Conservation (phyloP, 805 yeast species). For the Babjeviella inositovora region DNA sequence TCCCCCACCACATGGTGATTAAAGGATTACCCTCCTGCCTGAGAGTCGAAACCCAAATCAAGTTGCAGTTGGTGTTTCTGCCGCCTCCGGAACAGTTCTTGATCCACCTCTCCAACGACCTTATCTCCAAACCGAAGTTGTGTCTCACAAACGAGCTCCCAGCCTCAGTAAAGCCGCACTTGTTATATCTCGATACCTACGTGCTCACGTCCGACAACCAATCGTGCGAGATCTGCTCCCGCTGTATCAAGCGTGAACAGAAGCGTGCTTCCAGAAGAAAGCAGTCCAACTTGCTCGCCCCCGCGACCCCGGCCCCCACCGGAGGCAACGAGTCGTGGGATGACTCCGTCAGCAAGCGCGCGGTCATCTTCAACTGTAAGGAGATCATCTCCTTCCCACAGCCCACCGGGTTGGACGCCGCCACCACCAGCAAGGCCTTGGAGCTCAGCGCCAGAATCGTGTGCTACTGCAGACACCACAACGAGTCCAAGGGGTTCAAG, state of each 20-base stretch:
- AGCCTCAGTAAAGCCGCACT: constrained; percentile 28
- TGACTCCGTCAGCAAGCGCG: constrained; percentile 58
- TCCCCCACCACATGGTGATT: constrained; percentile 35
- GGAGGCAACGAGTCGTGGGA: constrained; percentile 73
- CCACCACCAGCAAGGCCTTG: constrained; percentile 15
- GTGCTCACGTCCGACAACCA: constrained; percentile 41
- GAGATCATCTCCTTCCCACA: constrained; percentile 68
- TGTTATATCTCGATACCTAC: constrained; percentile 61
- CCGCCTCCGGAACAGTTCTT: constrained; percentile 68
- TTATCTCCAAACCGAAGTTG: constrained; percentile 76
- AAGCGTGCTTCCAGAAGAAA: constrained; percentile 90
- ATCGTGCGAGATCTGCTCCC: constrained; percentile 66
- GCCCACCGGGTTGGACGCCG: constrained; percentile 30
- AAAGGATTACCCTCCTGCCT: constrained; percentile 63
- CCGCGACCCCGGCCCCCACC: too few species aligned
- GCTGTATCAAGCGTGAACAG: constrained; percentile 86
- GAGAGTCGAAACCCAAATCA: constrained; percentile 92
- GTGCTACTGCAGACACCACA: constrained; percentile 93
- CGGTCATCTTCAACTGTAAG: constrained; percentile 81
- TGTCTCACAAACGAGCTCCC: constrained; percentile 41
- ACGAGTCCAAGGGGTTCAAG: constrained; percentile 74
- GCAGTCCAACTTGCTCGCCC: constrained; percentile 51
- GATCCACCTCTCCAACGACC: constrained; percentile 72
- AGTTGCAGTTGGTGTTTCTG: constrained; percentile 45
- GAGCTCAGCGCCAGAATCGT: constrained; percentile 63